A percentile compares a stretch with the other conserved stretches of the same genome.
Conservation (phyloP, 352 stramenopile species). For the Aphanomyces stellatus region DNA sequence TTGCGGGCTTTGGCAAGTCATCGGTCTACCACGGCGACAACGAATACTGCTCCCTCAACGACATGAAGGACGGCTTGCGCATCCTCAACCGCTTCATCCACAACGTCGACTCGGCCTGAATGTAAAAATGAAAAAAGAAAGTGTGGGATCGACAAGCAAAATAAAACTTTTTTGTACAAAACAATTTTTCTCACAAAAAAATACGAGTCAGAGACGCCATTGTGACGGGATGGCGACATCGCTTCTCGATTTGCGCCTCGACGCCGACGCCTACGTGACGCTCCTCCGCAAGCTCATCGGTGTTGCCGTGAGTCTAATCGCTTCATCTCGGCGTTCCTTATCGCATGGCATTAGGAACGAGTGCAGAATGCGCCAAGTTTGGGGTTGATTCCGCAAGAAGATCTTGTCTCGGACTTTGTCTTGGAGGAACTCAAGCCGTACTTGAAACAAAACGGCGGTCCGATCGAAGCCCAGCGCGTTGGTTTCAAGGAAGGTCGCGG, state of each 20-base stretch:
- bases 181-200: too few relatives aligned
- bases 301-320: conserved; percentile 38
- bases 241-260: conserved; percentile 35
- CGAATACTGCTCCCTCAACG: conserved; percentile 82
- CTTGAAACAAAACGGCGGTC: conserved; percentile 49
- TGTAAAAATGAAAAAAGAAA: too few relatives aligned
- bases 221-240: too few relatives aligned
- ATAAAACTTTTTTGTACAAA: too few relatives aligned
- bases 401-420: conserved; percentile 84
- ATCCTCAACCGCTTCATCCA: conserved; percentile 79
- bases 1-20: conserved; percentile 73
- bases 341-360: conserved; percentile 35
- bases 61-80: conserved; percentile 82
- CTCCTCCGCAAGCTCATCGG: conserved; percentile 82
- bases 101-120: conserved; percentile 41
- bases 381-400: conserved; percentile 74
- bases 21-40: conserved; percentile 90
- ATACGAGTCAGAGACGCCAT: too few relatives aligned
- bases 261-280: conserved; percentile 73
- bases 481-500: conserved; percentile 76
- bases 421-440: conserved; percentile 75
- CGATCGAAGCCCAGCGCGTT: conserved; percentile 62
- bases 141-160: too few relatives aligned
- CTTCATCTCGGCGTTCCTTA: background rate
- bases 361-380: conserved; percentile 56